These are phyloP conservation scores for Penicillium coffeae DNA, from an alignment of 495 filamentous ascomycete genomes.

Conservation along the genomic window DNA sequence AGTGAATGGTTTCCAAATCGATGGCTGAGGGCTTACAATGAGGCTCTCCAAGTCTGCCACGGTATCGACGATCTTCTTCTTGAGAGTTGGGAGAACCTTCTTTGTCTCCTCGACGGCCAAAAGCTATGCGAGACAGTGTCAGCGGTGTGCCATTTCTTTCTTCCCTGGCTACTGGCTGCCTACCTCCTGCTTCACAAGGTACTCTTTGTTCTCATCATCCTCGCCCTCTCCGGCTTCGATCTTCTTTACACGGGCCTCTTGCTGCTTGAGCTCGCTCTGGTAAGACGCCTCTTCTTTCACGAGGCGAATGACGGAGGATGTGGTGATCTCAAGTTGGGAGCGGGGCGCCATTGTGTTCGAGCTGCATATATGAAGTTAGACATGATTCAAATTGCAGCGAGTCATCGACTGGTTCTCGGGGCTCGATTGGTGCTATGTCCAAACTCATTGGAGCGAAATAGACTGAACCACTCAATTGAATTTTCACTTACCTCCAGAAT, in stretches of 20 bases:
- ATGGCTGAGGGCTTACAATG: slow-evolving; percentile 44
- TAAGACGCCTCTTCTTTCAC: slow-evolving; percentile 91
- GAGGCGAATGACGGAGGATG: slow-evolving; percentile 69
- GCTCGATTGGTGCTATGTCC: no score
- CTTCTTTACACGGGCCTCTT: slow-evolving; percentile 68
- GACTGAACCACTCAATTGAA: no score
- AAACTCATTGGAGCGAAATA: no score
- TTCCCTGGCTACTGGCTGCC: no score
- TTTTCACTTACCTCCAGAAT: no score
- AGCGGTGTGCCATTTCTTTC: not conserved
- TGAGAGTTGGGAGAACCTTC: slow-evolving; percentile 67
- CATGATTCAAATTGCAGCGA: no score
- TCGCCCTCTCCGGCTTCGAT: slow-evolving; percentile 45
- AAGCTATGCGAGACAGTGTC: slow-evolving; percentile 48
- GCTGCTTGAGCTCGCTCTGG: slow-evolving; percentile 71
- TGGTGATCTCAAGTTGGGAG: slow-evolving; percentile 67
- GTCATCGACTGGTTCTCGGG: no score
- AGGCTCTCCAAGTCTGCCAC: slow-evolving; percentile 64
- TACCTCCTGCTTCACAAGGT: slow-evolving; percentile 80
- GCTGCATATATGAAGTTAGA: slow-evolving; percentile 3
- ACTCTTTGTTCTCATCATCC: slow-evolving; percentile 66
- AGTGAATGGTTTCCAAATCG: slow-evolving; percentile 10
- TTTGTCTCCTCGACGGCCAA: slow-evolving; percentile 77
- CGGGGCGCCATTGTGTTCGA: slow-evolving; percentile 61
- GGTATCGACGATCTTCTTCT: slow-evolving; percentile 61